Base-by-base conservation (phyloP, 306 rosid genomes). In the Elaeagnus macrophylla region DNA sequence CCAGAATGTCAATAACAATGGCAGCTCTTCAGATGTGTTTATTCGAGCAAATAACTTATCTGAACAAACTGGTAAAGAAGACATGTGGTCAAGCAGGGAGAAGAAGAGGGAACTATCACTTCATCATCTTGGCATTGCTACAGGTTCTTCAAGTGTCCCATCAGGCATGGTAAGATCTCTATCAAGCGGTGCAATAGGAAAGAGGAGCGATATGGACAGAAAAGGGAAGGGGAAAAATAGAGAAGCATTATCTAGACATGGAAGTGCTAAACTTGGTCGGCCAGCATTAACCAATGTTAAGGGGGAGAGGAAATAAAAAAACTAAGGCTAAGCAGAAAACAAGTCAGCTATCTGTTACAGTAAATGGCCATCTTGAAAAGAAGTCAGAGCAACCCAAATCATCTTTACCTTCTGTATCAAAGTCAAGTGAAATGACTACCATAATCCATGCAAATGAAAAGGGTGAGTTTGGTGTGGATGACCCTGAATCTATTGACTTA, bases 151-250 rank as follows among this genome's bases (percentile, higher is more conserved):
- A n/a, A n/a, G n/a, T n/a, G n/a, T n/a, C n/a, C n/a, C n/a, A n/a
- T n/a, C 82, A 55, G 86, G 75, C 77, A 78, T 87, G 44, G 94
- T 85, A 66, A 69, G 50, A 74, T 78, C 93, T 71, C 71, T 93
- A 54, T 75, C 91, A 38, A 83, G 88, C 78, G 83, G 79, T 73
- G 95, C 96, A 62, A 93, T 88, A 72, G 96, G 96, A 60, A 93
- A 83, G 89, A 79, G 99, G 67, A 93, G 96, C 48, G 99, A 91
- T 68, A 91, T 96, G 80, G 99, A 93, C 65, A 84, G 99, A 75
- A 96, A 93, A 42, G 99, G 93, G 58, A 91, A 91, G 71, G 96
- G 87, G 73, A 82, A 91, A 60, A 65, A 79, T 75, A 82, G 95
- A 76, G 99, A 87, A 75, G 78, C 82, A 40, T 72, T 67, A 62